Percentiles rank a stretch among this genome's conserved stretches.
Evolutionary conservation across 345 rosid genomes (phyloP).

Genomic region (Raphanus sativus): DNA sequence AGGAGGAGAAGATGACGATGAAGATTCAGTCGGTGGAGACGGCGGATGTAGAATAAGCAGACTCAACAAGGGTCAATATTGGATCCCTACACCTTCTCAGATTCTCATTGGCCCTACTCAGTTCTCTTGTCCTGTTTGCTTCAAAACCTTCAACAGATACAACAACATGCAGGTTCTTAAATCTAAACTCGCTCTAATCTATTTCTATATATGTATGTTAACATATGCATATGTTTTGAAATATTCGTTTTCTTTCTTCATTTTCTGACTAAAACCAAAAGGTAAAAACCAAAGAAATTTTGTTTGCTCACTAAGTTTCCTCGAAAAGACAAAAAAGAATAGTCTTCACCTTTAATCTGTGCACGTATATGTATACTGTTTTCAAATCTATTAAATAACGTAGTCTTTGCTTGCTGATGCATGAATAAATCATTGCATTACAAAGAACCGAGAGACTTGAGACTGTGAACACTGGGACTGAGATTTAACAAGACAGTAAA

Average conservation of each 20-base stretch:
- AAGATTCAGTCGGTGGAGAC: slow-evolving; percentile 49
- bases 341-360: slow-evolving; percentile 21
- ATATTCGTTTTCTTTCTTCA: slow-evolving; percentile 4
- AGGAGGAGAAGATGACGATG: slow-evolving; percentile 47
- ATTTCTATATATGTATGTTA: not conserved
- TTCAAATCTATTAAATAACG: slow-evolving; percentile 40
- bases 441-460: slow-evolving; percentile 51
- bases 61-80: slow-evolving; percentile 89
- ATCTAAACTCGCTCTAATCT: slow-evolving; percentile 2
- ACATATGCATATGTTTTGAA: not conserved
- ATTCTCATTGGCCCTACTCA: slow-evolving; percentile 97
- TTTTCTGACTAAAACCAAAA: slow-evolving; percentile 17
- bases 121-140: slow-evolving; percentile 98
- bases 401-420: slow-evolving; percentile 38
- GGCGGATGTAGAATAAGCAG: slow-evolving; percentile 55
- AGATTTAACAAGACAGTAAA: slow-evolving; percentile 67
- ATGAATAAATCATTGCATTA: slow-evolving; percentile 44
- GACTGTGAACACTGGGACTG: slow-evolving; percentile 43
- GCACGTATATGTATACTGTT: slow-evolving; percentile 19
- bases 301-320: slow-evolving; percentile 24
- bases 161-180: slow-evolving; percentile 92
- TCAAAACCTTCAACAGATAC: slow-evolving; percentile 93
- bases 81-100: slow-evolving; percentile 99
- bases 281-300: slow-evolving; percentile 25
- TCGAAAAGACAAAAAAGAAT: slow-evolving; percentile 25